Evolutionary conservation across 2,329 filamentous ascomycete genomes (phyloP), one percentile per base, ranked within the genome.

Genomic region (Ilyonectria sp.): DNA sequence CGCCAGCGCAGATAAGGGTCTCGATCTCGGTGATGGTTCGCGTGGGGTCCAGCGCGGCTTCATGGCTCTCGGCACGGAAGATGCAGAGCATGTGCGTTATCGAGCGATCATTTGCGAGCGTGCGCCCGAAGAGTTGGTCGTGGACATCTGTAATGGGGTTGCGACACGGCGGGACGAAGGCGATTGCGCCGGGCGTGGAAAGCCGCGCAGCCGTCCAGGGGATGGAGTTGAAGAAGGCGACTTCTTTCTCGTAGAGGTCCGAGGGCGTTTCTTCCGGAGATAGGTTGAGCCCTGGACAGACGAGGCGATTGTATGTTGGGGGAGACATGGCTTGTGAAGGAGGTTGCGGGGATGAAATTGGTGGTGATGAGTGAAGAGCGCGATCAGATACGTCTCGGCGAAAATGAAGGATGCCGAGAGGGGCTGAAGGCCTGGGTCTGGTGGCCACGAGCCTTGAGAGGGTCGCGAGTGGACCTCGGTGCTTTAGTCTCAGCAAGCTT

Each of bases 181-280:
- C 69, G n/a, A 80, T 75, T 19, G 76, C 63, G 56, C 71, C 65
- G 2, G 74, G 73, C 11, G 65, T 66, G 1, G 65, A 66, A 11
- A 82, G 75, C 29, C 80, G 74, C 13, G 68, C 57, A 37, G 76
- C 74, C 50, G 79, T 81, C 81, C 82, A 83, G 8, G 80, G 77
- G 33, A 80, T 73, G 1, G 78, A 75, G 54, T 65, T 68, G 73
- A 83, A 82, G 73, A 80, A 75, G 37, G 69, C 58, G 29, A 79
- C 52, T 50, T 78, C 75, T 15, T 71, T 71, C 31, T 71, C 47
- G 65, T 77, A 79, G 19, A 80, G 73, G 44, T 63, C 59, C 1
- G 71, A 66, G 0, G 75, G 72, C 10, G 76, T 74, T 44, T 75
- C 65, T 11, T 75, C 62, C 6, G 80, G 78, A 31, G 65, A 21